Evolutionary conservation across 2,329 filamentous ascomycete genomes (phyloP).

Genomic region (Phoma sp.): DNA sequence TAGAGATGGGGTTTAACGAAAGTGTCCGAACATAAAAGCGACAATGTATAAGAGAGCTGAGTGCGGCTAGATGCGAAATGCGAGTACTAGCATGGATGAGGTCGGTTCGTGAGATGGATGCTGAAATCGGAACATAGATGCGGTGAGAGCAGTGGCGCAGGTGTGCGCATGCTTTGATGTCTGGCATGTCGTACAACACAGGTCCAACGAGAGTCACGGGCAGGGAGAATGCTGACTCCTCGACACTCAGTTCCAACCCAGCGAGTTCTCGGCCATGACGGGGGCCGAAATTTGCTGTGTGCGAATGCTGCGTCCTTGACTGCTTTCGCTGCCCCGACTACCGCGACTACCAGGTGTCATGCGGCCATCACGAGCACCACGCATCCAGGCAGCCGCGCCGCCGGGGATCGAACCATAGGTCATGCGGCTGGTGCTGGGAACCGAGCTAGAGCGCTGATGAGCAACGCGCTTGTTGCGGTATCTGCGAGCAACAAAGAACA

Average conservation of each 20-base stretch:
- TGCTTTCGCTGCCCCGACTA: constrained; percentile 59
- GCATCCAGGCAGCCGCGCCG: constrained; percentile 58
- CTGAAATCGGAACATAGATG: constrained; percentile 16
- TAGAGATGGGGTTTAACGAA: constrained; percentile 42
- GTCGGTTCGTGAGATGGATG: constrained; percentile 17
- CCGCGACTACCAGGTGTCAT: constrained; percentile 52
- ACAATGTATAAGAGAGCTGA: constrained; percentile 20
- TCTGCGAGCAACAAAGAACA: constrained; percentile 89
- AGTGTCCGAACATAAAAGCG: constrained; percentile 42
- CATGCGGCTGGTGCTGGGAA: constrained; percentile 70
- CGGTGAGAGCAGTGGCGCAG: constrained; percentile 1
- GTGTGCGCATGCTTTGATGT: background rate
- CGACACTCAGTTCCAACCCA: constrained; percentile 83
- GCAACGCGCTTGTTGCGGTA: constrained; percentile 86
- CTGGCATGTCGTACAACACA: constrained; percentile 33
- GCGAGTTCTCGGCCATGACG: constrained; percentile 90
- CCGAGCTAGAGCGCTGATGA: constrained; percentile 78
- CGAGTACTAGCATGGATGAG: constrained; percentile 26
- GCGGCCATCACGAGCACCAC: constrained; percentile 49
- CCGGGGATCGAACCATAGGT: constrained; percentile 46
- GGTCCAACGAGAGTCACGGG: background rate
- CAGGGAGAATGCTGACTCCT: background rate
- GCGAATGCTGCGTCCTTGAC: constrained; percentile 67
- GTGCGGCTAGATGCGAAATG: constrained; percentile 20
- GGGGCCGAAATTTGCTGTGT: constrained; percentile 84